Conservation (phyloP, 768 basidiomycete species). For the Boletellus emodensis region DNA sequence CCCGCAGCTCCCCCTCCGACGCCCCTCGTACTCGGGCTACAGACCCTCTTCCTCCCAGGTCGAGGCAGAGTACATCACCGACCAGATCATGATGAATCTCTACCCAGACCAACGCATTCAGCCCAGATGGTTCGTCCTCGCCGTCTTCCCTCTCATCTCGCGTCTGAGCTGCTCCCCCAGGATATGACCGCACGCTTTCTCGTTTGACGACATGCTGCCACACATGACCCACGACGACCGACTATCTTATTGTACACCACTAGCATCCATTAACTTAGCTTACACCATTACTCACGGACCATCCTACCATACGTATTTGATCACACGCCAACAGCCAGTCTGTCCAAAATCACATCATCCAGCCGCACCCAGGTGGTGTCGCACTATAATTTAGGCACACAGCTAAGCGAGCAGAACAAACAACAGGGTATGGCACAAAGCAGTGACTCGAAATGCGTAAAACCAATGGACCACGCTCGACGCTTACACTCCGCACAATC, state of each 20-base stretch:
- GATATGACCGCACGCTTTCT: constrained; percentile 16
- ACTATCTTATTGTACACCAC: constrained; percentile 14
- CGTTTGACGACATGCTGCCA: constrained; percentile 3
- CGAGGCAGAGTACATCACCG: constrained; percentile 30
- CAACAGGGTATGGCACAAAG: no score
- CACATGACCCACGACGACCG: neutral
- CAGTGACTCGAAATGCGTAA: no score
- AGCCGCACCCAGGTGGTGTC: neutral
- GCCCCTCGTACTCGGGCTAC: constrained; percentile 10
- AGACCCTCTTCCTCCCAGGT: constrained; percentile 26
- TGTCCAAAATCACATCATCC: neutral
- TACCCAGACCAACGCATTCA: constrained; percentile 32
- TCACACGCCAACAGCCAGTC: constrained; percentile 13
- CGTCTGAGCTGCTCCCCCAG: constrained; percentile 6
- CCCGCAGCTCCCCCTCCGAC: constrained; percentile 13
- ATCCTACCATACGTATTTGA: constrained; percentile 11
- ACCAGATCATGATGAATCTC: constrained; percentile 34
- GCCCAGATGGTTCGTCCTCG: constrained; percentile 27
- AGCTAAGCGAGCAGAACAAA: neutral
- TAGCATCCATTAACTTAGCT: constrained; percentile 17
- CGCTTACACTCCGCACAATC: neutral
- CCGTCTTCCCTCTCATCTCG: neutral
- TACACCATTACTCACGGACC: constrained; percentile 14
- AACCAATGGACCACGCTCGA: no score
- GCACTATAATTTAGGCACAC: neutral